These are phyloP conservation scores for Zygoascus bituminiphila DNA, from an alignment of 805 yeast genomes.

Conservation along the genomic window DNA sequence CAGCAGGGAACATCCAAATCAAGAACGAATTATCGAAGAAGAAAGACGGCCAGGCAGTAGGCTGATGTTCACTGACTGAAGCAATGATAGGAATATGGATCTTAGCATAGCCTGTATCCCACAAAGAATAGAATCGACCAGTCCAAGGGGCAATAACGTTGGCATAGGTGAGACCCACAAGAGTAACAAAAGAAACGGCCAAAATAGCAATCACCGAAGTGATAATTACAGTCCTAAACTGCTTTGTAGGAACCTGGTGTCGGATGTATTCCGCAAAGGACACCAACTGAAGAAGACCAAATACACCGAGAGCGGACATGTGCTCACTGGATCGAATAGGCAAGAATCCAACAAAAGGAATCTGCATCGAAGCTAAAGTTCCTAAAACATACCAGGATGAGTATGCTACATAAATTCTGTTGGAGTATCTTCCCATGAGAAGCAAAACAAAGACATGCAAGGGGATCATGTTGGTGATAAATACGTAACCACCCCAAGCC, in stretches of 20 bases:
- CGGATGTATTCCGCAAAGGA: slow-evolving; percentile 78
- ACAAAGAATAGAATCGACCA: slow-evolving; percentile 94
- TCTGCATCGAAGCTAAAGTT: slow-evolving; percentile 97
- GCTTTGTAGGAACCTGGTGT: slow-evolving; percentile 58
- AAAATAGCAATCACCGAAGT: slow-evolving; percentile 52
- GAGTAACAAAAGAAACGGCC: slow-evolving; percentile 56
- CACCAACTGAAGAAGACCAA: slow-evolving; percentile 87
- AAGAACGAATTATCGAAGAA: slow-evolving; percentile 88
- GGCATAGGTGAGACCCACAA: slow-evolving; percentile 72
- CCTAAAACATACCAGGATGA: slow-evolving; percentile 97
- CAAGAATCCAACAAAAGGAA: slow-evolving; percentile 95
- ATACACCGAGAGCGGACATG: slow-evolving; percentile 96
- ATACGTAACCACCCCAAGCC: slow-evolving; percentile 99
- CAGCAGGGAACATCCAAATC: slow-evolving; percentile 98
- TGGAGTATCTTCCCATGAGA: slow-evolving; percentile 88
- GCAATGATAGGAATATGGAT: slow-evolving; percentile 98
- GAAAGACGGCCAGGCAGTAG: slow-evolving; percentile 99
- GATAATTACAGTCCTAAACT: slow-evolving; percentile 46
- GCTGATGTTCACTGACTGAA: slow-evolving; percentile 98
- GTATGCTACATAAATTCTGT: slow-evolving; percentile 79
- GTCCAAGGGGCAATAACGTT: slow-evolving; percentile 99
- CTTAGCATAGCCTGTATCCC: slow-evolving; percentile 98
- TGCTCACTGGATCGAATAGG: slow-evolving; percentile 97
- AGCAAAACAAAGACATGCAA: slow-evolving; percentile 85
- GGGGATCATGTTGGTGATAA: slow-evolving; percentile 95